Percentiles rank a stretch among this genome's conserved stretches.
These are phyloP conservation scores for Gastrodia elata DNA, from an alignment of 106 monocot genomes.

Conservation along the genomic window DNA sequence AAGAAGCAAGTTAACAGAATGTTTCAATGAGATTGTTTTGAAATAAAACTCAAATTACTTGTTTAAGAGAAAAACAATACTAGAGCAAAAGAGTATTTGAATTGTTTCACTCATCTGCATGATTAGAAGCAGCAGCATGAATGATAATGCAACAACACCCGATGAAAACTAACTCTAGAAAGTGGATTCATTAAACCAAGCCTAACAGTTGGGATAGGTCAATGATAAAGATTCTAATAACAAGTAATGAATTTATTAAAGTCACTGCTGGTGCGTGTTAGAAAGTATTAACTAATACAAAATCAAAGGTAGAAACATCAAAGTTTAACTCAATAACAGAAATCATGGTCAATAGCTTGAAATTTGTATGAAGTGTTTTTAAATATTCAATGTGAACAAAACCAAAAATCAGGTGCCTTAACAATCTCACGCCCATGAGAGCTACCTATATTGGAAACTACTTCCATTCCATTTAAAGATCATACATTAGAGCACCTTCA, in stretches of 20 bases:
- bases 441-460: neutral
- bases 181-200: neutral
- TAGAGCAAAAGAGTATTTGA: neutral
- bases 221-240: neutral
- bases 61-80: neutral
- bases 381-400: neutral
- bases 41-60: too few species aligned
- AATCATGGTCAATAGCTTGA: neutral
- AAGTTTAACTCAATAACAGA: neutral
- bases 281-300: neutral
- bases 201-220: neutral
- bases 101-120: neutral
- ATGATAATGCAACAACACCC: neutral
- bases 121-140: neutral
- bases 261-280: neutral
- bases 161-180: neutral
- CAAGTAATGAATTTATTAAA: neutral
- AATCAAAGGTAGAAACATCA: neutral
- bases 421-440: neutral
- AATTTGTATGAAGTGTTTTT: neutral
- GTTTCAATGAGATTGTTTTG: neutral
- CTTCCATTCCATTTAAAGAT: neutral
- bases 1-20: neutral
- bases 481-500: neutral
- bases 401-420: neutral